Percentiles rank a stretch among this genome's conserved stretches.
phyloP scores from a whole-genome alignment of 148 eudicot species.

The Camellia lanceoleosa region DNA sequence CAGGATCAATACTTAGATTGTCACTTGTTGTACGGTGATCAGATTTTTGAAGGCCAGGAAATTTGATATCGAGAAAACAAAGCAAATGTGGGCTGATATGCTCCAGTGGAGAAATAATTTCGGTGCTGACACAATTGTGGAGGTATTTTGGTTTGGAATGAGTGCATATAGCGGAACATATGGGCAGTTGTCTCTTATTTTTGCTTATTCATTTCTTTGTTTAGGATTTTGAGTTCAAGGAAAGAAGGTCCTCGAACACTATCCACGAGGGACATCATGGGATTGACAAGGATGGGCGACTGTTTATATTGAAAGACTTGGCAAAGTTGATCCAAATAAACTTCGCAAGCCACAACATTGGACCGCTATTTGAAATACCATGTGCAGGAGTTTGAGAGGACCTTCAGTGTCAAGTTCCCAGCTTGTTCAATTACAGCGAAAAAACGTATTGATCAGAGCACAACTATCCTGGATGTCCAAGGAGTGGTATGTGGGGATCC shows the following conservation, averaged over 20 bases:
- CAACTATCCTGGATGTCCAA: conserved; percentile 86
- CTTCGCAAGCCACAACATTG: conserved; percentile 71
- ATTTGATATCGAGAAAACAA: conserved; percentile 84
- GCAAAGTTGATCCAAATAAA: conserved; percentile 72
- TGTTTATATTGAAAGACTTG: conserved; percentile 75
- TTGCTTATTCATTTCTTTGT: neutral
- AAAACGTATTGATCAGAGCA: conserved; percentile 82
- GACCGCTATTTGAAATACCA: conserved; percentile 77
- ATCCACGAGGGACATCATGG: conserved; percentile 98
- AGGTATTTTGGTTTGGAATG: conserved; percentile 37
- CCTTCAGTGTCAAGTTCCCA: conserved; percentile 61
- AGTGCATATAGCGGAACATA: neutral
- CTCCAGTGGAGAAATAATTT: conserved; percentile 87
- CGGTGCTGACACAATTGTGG: conserved; percentile 79
- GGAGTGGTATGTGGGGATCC: conserved; percentile 66
- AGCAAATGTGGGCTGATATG: conserved; percentile 96
- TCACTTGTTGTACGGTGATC: conserved; percentile 18
- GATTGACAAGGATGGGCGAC: conserved; percentile 88
- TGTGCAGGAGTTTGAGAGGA: conserved; percentile 81
- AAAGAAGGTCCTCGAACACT: conserved; percentile 69
- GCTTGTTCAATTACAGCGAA: conserved; percentile 87
- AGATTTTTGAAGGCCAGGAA: conserved; percentile 95
- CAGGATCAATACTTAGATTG: neutral
- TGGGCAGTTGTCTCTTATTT: neutral
- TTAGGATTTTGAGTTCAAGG: conserved; percentile 79